phyloP scores from a whole-genome alignment of 805 yeast genomes.

The Candida fluviatilis region DNA sequence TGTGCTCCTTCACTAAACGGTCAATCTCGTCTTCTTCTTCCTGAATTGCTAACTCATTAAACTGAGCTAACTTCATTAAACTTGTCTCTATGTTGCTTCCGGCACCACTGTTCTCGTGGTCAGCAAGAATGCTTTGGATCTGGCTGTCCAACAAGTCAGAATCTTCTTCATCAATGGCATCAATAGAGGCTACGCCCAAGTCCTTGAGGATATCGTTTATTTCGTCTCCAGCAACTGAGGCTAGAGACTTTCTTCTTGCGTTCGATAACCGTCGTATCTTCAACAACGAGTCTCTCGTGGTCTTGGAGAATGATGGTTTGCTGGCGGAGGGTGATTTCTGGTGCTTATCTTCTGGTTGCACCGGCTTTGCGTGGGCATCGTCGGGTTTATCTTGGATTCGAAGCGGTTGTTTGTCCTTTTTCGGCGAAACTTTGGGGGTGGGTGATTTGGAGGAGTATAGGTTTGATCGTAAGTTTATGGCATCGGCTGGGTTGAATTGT shows the following conservation, averaged over 20 bases:
- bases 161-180: conserved; percentile 23
- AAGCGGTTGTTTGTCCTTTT: conserved; percentile 5
- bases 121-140: conserved; percentile 25
- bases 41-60: conserved; percentile 23
- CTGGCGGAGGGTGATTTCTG: not conserved
- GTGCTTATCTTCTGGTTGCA: not conserved
- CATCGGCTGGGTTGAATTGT: conserved; percentile 58
- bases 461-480: conserved; percentile 51
- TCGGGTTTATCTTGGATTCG: too few relatives aligned
- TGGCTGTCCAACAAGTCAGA: conserved; percentile 28
- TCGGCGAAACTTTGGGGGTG: conserved; percentile 11
- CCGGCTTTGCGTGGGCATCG: conserved; percentile 11
- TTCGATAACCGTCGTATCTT: conserved; percentile 30
- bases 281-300: conserved; percentile 9
- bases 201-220: conserved; percentile 33
- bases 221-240: conserved; percentile 37
- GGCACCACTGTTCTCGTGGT: conserved; percentile 10
- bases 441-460: conserved; percentile 32
- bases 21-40: conserved; percentile 38
- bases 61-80: conserved; percentile 13
- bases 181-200: conserved; percentile 29
- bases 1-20: conserved; percentile 31
- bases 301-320: conserved; percentile 1
- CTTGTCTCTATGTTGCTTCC: conserved; percentile 13
- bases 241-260: conserved; percentile 35